phyloP scores from a whole-genome alignment of 352 stramenopile genomes.

The Pythium dissotocum region DNA sequence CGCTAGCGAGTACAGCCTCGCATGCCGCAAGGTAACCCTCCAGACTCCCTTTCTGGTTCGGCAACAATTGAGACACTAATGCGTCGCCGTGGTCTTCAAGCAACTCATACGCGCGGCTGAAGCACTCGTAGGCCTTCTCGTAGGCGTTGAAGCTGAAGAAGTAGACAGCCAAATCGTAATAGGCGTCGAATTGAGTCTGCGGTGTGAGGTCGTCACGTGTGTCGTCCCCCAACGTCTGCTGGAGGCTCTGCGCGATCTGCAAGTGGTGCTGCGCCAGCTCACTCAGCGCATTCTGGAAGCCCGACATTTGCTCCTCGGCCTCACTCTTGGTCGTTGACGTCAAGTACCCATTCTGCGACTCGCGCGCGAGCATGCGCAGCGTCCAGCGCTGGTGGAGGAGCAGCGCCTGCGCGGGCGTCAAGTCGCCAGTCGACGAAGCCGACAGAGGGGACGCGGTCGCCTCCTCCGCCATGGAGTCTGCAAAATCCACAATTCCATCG shows the following conservation, averaged over 20 bases:
- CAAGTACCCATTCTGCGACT: constrained; percentile 74
- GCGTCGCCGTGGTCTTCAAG: constrained; percentile 31
- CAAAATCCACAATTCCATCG: constrained; percentile 80
- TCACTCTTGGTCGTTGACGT: constrained; percentile 65
- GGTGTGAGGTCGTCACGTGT: constrained; percentile 36
- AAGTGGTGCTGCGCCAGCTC: constrained; percentile 60
- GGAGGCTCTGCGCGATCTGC: constrained; percentile 64
- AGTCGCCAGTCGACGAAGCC: background rate
- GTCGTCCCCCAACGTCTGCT: constrained; percentile 47
- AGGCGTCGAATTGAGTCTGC: constrained; percentile 59
- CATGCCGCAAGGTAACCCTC: constrained; percentile 77
- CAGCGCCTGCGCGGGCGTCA: constrained; percentile 50
- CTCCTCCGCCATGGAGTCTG: constrained; percentile 35
- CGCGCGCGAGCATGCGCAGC: constrained; percentile 63
- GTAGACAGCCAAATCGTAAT: constrained; percentile 67
- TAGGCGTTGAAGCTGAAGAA: constrained; percentile 80
- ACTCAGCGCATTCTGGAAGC: constrained; percentile 69
- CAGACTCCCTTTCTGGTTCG: constrained; percentile 31
- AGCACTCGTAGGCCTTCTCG: constrained; percentile 76
- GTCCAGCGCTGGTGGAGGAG: constrained; percentile 80
- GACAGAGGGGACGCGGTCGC: background rate
- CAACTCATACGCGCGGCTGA: constrained; percentile 63
- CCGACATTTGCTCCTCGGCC: constrained; percentile 59
- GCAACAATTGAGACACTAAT: background rate
- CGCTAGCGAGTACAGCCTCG: constrained; percentile 56